A percentile compares a stretch with the other conserved stretches of the same genome.
phyloP scores from a whole-genome alignment of 2,329 filamentous ascomycete genomes.

The Madurella mycetomatis region DNA sequence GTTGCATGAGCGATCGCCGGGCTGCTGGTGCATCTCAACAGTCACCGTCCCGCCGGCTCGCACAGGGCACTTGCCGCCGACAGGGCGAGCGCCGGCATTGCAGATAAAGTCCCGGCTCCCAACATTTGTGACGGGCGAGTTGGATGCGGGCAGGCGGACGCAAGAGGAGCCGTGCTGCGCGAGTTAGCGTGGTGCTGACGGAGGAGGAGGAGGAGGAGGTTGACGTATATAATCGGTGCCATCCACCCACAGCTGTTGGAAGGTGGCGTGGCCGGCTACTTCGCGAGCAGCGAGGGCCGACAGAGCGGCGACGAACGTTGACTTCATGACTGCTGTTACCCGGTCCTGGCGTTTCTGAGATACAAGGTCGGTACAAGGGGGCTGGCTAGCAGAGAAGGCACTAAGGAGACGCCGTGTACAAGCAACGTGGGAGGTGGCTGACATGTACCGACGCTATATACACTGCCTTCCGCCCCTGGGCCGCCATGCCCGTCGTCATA shows the following conservation, averaged over 20 bases:
- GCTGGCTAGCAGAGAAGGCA: background rate
- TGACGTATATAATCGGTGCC: constrained; percentile 38
- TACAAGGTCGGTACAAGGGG: background rate
- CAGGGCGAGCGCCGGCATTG: constrained; percentile 38
- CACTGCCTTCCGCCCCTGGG: background rate
- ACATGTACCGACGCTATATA: constrained; percentile 11
- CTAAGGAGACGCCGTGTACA: background rate
- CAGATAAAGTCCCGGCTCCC: constrained; percentile 41
- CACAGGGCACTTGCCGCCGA: constrained; percentile 43
- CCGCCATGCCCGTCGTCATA: constrained; percentile 4
- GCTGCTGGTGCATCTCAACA: constrained; percentile 53
- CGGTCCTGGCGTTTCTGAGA: background rate
- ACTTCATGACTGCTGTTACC: constrained; percentile 34
- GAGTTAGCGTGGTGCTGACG: constrained; percentile 23
- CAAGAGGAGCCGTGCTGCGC: constrained; percentile 38
- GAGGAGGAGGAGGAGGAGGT: background rate
- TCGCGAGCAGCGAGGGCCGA: constrained; percentile 34
- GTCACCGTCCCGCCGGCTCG: constrained; percentile 47
- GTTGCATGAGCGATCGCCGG: constrained; percentile 38
- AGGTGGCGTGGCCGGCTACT: constrained; percentile 45
- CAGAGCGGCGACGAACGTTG: constrained; percentile 27
- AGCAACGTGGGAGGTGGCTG: background rate
- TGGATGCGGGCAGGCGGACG: constrained; percentile 45
- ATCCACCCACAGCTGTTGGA: constrained; percentile 48
- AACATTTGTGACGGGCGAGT: constrained; percentile 48